Evolutionary conservation across 768 basidiomycete genomes (phyloP).

Genomic region (Trichaptum fuscoviolaceum): DNA sequence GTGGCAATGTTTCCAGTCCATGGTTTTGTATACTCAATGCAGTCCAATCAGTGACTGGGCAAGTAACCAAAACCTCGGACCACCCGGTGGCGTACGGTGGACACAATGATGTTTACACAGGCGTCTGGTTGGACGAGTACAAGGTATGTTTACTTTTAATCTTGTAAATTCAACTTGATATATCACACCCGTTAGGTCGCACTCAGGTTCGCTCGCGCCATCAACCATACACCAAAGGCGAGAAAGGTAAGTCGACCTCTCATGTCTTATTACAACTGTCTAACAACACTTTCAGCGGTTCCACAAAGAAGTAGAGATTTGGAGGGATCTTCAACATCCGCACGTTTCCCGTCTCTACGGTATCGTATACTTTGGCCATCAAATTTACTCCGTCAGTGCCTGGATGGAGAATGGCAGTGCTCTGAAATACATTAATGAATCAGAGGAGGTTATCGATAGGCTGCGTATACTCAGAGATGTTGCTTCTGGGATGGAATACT

Average conservation of each 20-base stretch:
- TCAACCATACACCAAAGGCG: slow-evolving; percentile 28
- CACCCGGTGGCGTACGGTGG: slow-evolving; percentile 29
- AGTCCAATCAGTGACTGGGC: slow-evolving; percentile 34
- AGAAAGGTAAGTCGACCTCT: slow-evolving; percentile 25
- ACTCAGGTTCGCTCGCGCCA: slow-evolving; percentile 31
- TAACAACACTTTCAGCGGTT: slow-evolving; percentile 29
- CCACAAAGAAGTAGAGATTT: slow-evolving; percentile 36
- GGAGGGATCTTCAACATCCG: slow-evolving; percentile 35
- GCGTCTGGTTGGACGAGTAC: slow-evolving; percentile 38
- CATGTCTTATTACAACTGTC: neutral
- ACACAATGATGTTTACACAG: slow-evolving; percentile 35
- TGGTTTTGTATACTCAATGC: slow-evolving; percentile 2
- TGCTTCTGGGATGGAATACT: slow-evolving; percentile 27
- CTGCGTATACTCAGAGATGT: slow-evolving; percentile 33
- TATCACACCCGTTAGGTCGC: slow-evolving; percentile 29
- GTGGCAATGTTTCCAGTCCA: slow-evolving; percentile 11
- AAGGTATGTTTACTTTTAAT: slow-evolving; percentile 17
- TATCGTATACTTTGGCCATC: slow-evolving; percentile 28
- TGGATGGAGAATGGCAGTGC: slow-evolving; percentile 41
- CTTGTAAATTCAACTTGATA: slow-evolving; percentile 4
- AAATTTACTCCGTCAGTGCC: slow-evolving; percentile 36
- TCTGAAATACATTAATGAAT: slow-evolving; percentile 27
- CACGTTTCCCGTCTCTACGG: slow-evolving; percentile 36
- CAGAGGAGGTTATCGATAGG: slow-evolving; percentile 27
- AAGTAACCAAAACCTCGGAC: slow-evolving; percentile 29